These are phyloP conservation scores for Cenococcum geophilum DNA, from an alignment of 495 filamentous ascomycete genomes.

Conservation along the genomic window DNA sequence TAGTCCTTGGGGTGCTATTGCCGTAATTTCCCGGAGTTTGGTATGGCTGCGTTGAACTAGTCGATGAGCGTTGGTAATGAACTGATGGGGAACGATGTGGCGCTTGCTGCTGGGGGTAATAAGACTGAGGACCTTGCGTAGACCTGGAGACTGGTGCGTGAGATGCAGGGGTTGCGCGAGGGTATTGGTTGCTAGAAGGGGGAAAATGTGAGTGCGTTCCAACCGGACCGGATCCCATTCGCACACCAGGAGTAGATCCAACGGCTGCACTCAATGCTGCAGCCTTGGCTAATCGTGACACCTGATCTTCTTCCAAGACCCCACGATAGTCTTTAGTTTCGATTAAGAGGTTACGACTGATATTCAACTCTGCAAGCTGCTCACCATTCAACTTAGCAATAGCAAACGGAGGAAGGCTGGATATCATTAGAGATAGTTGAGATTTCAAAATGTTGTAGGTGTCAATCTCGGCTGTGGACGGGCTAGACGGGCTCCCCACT, in stretches of 20 bases:
- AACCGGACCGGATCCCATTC: conserved; percentile 18
- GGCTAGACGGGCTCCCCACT: conserved; percentile 44
- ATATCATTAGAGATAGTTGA: conserved; percentile 64
- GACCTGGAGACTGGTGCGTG: conserved; percentile 21
- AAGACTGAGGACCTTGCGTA: conserved; percentile 20
- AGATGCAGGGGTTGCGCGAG: conserved; percentile 25
- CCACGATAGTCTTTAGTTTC: conserved; percentile 67
- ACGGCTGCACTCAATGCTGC: conserved; percentile 28
- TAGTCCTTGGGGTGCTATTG: conserved; percentile 10
- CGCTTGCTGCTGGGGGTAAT: conserved; percentile 33
- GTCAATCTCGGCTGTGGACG: conserved; percentile 58
- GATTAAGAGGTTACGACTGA: conserved; percentile 74
- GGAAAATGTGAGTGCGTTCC: conserved; percentile 22
- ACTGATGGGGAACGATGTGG: conserved; percentile 29
- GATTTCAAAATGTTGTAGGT: conserved; percentile 71
- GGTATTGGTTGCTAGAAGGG: conserved; percentile 32
- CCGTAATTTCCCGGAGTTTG: conserved; percentile 19
- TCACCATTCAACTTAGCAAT: conserved; percentile 81
- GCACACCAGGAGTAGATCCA: conserved; percentile 16
- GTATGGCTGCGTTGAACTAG: conserved; percentile 18
- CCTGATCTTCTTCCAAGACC: conserved; percentile 81
- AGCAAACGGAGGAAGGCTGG: conserved; percentile 73
- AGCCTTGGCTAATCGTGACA: conserved; percentile 34
- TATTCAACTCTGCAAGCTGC: conserved; percentile 69
- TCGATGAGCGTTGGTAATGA: conserved; percentile 24